A percentile compares a stretch with the other conserved stretches of the same genome.
These are phyloP conservation scores for Thermomyces lanuginosus DNA, from an alignment of 2,329 filamentous ascomycete genomes.

Conservation along the genomic window DNA sequence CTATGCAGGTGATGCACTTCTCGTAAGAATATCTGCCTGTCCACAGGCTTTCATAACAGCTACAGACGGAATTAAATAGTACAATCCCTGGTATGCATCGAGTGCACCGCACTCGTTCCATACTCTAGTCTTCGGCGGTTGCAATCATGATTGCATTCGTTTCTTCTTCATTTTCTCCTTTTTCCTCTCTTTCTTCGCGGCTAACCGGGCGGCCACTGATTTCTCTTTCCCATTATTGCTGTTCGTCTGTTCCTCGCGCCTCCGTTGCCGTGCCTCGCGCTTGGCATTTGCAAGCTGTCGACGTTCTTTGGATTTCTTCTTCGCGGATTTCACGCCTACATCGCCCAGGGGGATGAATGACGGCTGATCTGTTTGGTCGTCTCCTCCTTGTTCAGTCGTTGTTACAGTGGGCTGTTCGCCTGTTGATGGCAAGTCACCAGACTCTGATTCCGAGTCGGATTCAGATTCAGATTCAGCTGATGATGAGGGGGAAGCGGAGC, in stretches of 20 bases:
- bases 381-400: constrained; percentile 4
- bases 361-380: constrained; percentile 2
- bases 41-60: too few species aligned
- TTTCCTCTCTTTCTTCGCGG: constrained; percentile 2
- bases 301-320: constrained; percentile 6
- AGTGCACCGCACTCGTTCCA: too few species aligned
- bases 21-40: too few species aligned
- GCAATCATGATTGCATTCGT: too few species aligned
- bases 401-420: background rate
- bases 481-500: constrained; percentile 1
- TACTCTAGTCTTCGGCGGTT: too few species aligned
- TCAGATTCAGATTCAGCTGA: constrained; percentile 7
- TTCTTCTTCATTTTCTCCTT: constrained; percentile 3
- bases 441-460: constrained; percentile 8
- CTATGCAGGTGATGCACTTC: too few species aligned
- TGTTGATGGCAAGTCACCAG: constrained; percentile 6
- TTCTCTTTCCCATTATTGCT: constrained; percentile 5
- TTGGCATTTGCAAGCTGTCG: constrained; percentile 1
- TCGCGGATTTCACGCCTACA: constrained; percentile 8
- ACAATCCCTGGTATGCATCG: too few species aligned
- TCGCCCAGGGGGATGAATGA: too few species aligned
- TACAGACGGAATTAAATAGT: too few species aligned
- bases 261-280: constrained; percentile 4
- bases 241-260: too few species aligned
- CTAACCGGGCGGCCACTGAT: constrained; percentile 2